phyloP scores from a whole-genome alignment of 1,139 yeast genomes.

The Hansenula sp. region DNA sequence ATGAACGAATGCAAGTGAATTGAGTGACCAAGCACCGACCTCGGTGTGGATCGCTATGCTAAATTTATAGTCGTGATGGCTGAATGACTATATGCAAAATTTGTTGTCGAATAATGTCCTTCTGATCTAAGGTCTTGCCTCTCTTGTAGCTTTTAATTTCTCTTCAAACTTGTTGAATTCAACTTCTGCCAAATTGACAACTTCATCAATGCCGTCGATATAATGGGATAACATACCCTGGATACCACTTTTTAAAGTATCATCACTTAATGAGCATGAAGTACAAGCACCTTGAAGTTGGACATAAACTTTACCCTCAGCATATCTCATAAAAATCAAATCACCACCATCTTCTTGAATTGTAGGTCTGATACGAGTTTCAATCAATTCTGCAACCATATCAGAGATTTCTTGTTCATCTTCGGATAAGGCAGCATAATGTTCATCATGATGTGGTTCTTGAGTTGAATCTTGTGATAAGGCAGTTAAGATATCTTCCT shows the following conservation, averaged over 20 bases:
- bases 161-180: slow-evolving; percentile 25
- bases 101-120: neutral
- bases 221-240: slow-evolving; percentile 79
- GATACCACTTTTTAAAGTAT: slow-evolving; percentile 73
- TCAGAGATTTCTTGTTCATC: slow-evolving; percentile 58
- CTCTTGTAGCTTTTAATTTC: slow-evolving; percentile 18
- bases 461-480: slow-evolving; percentile 1
- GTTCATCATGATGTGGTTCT: slow-evolving; percentile 23
- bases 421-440: slow-evolving; percentile 21
- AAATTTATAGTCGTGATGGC: too few relatives aligned
- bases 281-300: slow-evolving; percentile 78
- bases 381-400: slow-evolving; percentile 88
- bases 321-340: slow-evolving; percentile 65
- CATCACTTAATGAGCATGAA: slow-evolving; percentile 72
- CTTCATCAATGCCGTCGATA: slow-evolving; percentile 72
- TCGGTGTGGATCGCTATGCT: neutral
- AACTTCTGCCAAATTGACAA: slow-evolving; percentile 32
- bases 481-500: slow-evolving; percentile 50
- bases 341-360: slow-evolving; percentile 87
- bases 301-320: slow-evolving; percentile 63
- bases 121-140: slow-evolving; percentile 1
- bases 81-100: neutral
- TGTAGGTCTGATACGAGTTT: slow-evolving; percentile 94
- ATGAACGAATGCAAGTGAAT: neutral
- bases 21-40: slow-evolving; percentile 7